Conservation (phyloP, 2,329 filamentous ascomycete genomes). For the Aspergillus versicolor region DNA sequence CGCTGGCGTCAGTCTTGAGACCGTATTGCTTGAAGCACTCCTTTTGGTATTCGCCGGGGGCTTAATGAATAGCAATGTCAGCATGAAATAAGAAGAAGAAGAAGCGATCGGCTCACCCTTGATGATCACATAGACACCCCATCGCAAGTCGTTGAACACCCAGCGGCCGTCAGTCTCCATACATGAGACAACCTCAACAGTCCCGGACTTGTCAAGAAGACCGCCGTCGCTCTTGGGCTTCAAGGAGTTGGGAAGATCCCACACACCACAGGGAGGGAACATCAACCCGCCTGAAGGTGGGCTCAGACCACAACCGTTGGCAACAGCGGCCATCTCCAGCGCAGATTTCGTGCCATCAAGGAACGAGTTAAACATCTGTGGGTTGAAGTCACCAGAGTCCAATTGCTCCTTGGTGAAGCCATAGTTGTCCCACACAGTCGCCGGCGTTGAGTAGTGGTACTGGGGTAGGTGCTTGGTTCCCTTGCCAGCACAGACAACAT, state of each 20-base stretch:
- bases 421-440: not conserved
- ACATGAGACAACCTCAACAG: not conserved
- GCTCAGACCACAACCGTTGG: not conserved
- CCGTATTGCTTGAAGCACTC: not conserved
- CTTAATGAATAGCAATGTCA: not conserved
- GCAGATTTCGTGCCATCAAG: not conserved
- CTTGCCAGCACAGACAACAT: not conserved
- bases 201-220: not conserved
- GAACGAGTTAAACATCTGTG: not conserved
- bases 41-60: not conserved
- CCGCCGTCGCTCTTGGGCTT: not conserved
- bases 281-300: not conserved
- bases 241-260: not conserved
- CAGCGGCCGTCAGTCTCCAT: not conserved
- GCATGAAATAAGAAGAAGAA: no score
- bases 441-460: not conserved
- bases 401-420: not conserved
- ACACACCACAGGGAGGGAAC: not conserved
- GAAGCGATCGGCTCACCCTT: not conserved
- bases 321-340: not conserved
- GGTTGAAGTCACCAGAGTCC: not conserved
- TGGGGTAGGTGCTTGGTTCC: not conserved
- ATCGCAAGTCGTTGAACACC: not conserved
- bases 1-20: not conserved
- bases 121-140: not conserved